Evolutionary conservation across 2,329 filamentous ascomycete species (phyloP), one percentile per base, ranked within the genome.

Genomic region (Aureobasidium musti): DNA sequence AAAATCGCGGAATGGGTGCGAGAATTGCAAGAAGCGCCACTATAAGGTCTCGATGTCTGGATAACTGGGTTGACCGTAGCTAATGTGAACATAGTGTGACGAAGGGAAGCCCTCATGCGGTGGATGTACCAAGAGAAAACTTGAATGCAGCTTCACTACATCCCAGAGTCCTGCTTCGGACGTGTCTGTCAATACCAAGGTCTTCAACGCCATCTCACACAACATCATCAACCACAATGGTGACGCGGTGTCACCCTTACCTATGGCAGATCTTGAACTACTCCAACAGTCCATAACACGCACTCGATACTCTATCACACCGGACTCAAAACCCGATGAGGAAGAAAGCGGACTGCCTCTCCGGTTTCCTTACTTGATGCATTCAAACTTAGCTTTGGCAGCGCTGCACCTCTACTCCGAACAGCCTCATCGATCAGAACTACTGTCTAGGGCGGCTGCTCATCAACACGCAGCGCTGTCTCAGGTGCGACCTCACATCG

Each of bases 231-330:
- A 26, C n/a, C 50, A 65, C 26, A 41, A 65, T 49, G 60, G 59
- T 17, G 43, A 63, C 4, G 26, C 63, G 1, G 59, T 63, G 5
- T 52, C 41, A 30, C 47, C 56, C 13, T 67, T 70, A 13, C 68
- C 70, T 33, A 49, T 70, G 10, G 66, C 69, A 11, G 70, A 72
- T 52, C 43, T 72, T 10, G 67, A 71, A 45, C 52, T 72, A 14
- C 67, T 68, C 61, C 66, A 71, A 30, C 66, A 72, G 53, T 69
- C 63, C 67, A 43, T 68, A 14, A 68, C 67, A 5, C 59, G 57
- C 11, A 67, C 61, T 39, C 65, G 49, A 26, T 41, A 61, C 39
- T 54, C 49, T 63, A 64, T 70, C 5, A 52, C 67, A 19, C 19
- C 67, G 45, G 33, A 65, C 59, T 6, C 41, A 33, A 13, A 49